Conservation (phyloP, 2,329 filamentous ascomycete genomes). For the Penicillium sp. region DNA sequence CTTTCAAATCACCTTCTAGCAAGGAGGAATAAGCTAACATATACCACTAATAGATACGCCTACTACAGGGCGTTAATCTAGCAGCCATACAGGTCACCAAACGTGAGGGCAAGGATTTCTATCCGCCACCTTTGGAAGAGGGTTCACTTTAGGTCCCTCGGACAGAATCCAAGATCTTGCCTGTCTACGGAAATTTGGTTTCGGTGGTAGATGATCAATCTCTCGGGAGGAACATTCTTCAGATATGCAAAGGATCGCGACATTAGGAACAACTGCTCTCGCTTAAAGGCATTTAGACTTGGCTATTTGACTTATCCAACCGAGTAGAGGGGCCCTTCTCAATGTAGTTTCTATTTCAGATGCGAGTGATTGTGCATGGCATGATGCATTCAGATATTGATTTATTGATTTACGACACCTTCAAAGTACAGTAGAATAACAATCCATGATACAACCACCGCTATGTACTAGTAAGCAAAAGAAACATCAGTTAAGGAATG, state of each 20-base stretch:
- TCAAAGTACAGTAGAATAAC: background rate
- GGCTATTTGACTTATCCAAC: background rate
- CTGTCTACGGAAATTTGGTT: no score
- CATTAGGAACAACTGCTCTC: background rate
- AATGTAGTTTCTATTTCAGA: background rate
- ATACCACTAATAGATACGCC: background rate
- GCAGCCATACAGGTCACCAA: background rate
- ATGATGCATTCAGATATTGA: background rate
- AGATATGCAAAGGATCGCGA: background rate
- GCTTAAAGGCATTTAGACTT: background rate
- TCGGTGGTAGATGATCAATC: background rate
- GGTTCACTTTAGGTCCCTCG: background rate
- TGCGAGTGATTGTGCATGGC: background rate
- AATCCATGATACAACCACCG: background rate
- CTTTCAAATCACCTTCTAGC: background rate
- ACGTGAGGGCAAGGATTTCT: background rate
- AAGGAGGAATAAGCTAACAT: background rate
- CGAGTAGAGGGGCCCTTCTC: background rate
- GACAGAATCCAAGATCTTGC: no score
- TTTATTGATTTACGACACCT: background rate
- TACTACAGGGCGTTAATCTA: background rate
- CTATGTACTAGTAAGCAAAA: background rate
- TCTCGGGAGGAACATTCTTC: background rate
- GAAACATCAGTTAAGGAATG: background rate
- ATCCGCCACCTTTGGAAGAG: constrained; percentile 2